Conservation (phyloP, 805 yeast genomes). For the Ogataea ganodermae region DNA sequence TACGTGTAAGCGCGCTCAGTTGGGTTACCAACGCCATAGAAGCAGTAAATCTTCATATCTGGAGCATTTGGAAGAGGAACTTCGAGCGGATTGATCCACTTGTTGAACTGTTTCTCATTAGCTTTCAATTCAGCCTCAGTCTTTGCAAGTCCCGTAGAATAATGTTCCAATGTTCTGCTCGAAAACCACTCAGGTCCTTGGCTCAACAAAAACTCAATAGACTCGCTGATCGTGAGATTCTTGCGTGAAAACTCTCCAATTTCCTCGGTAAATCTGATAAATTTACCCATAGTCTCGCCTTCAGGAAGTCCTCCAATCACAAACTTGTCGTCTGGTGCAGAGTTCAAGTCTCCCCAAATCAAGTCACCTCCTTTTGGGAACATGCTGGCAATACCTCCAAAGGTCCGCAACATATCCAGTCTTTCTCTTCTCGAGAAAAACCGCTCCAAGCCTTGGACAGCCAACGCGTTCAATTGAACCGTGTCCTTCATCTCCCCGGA, state of each 20-base stretch:
- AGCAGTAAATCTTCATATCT: constrained; percentile 81
- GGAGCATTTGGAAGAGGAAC: constrained; percentile 93
- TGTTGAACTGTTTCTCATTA: constrained; percentile 71
- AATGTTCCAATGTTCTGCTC: constrained; percentile 63
- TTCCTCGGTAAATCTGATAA: constrained; percentile 61
- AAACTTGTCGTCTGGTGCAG: constrained; percentile 69
- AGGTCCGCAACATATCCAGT: constrained; percentile 77
- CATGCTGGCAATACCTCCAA: constrained; percentile 97
- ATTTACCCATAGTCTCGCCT: constrained; percentile 61
- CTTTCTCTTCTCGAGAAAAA: constrained; percentile 90
- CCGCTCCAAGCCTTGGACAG: constrained; percentile 91
- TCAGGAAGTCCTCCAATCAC: constrained; percentile 23
- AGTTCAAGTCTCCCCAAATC: constrained; percentile 77
- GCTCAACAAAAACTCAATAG: constrained; percentile 64
- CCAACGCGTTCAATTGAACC: constrained; percentile 87
- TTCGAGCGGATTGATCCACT: constrained; percentile 95
- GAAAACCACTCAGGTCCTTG: constrained; percentile 78
- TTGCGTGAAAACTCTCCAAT: constrained; percentile 44
- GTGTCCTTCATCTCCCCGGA: constrained; percentile 99
- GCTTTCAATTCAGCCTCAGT: constrained; percentile 56
- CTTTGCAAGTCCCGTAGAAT: constrained; percentile 76
- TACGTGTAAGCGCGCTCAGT: constrained; percentile 93
- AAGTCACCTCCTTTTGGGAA: constrained; percentile 91
- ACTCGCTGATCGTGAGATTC: constrained; percentile 65
- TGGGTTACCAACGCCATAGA: constrained; percentile 96